These are phyloP conservation scores for Akanthomyces lecanii DNA, from an alignment of 2,329 filamentous ascomycete genomes.

Conservation along the genomic window DNA sequence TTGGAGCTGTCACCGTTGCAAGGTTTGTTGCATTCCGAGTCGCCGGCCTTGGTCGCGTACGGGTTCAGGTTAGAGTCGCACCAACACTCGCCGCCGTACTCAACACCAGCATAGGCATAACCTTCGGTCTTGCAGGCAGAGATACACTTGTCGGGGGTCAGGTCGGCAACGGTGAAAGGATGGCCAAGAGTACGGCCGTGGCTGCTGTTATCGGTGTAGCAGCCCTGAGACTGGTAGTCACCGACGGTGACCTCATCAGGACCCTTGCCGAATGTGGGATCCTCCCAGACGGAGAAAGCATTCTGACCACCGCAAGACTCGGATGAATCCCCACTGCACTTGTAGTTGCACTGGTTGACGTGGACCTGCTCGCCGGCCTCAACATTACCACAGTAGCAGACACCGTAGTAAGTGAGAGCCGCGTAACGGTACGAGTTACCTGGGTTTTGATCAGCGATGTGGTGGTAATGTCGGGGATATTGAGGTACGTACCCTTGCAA, in stretches of 20 bases:
- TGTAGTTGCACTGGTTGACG: slow-evolving; percentile 54
- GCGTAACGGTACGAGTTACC: slow-evolving; percentile 48
- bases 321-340: slow-evolving; percentile 44
- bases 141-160: slow-evolving; percentile 43
- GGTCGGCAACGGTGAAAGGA: slow-evolving; percentile 33
- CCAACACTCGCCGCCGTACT: slow-evolving; percentile 45
- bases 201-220: slow-evolving; percentile 47
- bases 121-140: slow-evolving; percentile 39
- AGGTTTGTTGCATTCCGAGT: slow-evolving; percentile 28
- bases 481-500: slow-evolving; percentile 41
- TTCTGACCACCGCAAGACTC: slow-evolving; percentile 45
- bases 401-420: slow-evolving; percentile 47
- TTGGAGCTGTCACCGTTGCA: slow-evolving; percentile 32
- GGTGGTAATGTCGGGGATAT: background rate
- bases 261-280: slow-evolving; percentile 42
- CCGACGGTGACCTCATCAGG: slow-evolving; percentile 43
- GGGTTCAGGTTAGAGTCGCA: slow-evolving; percentile 52
- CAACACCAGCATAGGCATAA: slow-evolving; percentile 45
- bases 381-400: slow-evolving; percentile 50
- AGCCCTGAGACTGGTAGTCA: slow-evolving; percentile 57
- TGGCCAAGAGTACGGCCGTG: slow-evolving; percentile 43
- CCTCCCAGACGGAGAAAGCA: slow-evolving; percentile 45
- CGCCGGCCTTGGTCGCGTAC: slow-evolving; percentile 33
- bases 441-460: slow-evolving; percentile 17
- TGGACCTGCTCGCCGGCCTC: slow-evolving; percentile 47